Evolutionary conservation across 306 rosid species (phyloP), one percentile per base, ranked within the genome.

Genomic region (Trifolium subterraneum): DNA sequence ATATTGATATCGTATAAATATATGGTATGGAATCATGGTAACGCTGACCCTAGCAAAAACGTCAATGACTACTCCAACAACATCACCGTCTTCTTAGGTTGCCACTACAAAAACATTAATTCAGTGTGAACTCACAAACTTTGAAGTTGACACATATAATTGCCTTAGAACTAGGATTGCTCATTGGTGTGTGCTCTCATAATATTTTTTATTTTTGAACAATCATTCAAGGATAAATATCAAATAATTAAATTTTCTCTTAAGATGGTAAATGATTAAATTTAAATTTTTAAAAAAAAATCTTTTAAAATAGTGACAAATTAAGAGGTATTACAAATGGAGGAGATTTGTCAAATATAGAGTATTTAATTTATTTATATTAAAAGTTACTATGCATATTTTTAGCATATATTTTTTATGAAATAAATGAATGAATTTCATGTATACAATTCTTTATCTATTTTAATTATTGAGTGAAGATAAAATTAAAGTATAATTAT

Each of bases 41-140:
- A 8, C 72, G 79, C 72, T 64, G 79, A 65, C 72, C 47, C 13
- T 54, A 15, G 10, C 10, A 7, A 39, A 54, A 39, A 18, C 58
- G 45, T 65, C 41, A 62, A 78, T 41, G 78, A 20, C 35, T 16
- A 50, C 13, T 35, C 23, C 41, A 39, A 23, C 50, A 51, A 60
- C 59, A 44, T 48, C 59, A 35, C 50, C 72, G 68, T 56, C 50
- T 8, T 15, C 61, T 78, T 72, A 23, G 73, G 22, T 14, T 35
- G 76, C 51, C 66, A 51, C 60, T 63, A 64, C 60, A 62, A 33
- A 47, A 8, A 36, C 58, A 54, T 79, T 55, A 64, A 42, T 65
- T 41, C 25, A 42, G 78, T 20, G 22, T 33, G 20, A 54, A 64
- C 55, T 44, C 29, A 8, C 1, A 4, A 56, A 58, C 25, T 41